A percentile compares a stretch with the other conserved stretches of the same genome.
Evolutionary conservation across 1,284 basidiomycete species (phyloP).

Genomic region (Flammula alnicola): DNA sequence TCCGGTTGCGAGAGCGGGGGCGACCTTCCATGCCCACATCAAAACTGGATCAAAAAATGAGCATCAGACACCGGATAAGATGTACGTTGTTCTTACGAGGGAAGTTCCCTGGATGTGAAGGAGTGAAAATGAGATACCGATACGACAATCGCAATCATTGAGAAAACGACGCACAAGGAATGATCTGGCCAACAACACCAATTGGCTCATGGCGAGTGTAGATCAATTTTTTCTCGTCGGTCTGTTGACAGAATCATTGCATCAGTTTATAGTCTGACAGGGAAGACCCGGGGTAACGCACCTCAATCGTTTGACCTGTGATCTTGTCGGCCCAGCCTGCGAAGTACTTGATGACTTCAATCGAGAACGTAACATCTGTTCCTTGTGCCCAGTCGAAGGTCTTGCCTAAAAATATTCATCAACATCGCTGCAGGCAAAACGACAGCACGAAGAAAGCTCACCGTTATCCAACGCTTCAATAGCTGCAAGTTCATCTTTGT

Average conservation of each 20-base stretch:
- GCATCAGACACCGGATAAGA: not conserved
- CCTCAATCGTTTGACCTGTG: constrained; percentile 79
- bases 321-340: constrained; percentile 90
- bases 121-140: too few species aligned
- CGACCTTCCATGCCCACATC: constrained; percentile 85
- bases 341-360: constrained; percentile 74
- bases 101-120: constrained; percentile 52
- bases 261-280: too few species aligned
- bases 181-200: constrained; percentile 88
- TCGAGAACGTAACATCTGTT: constrained; percentile 74
- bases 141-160: not conserved
- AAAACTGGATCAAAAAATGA: constrained; percentile 46
- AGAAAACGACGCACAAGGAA: constrained; percentile 63
- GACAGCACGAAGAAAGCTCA: too few species aligned
- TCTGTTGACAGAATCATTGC: constrained; percentile 45
- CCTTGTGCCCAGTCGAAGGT: constrained; percentile 76
- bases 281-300: constrained; percentile 33
- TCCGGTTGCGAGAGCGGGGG: constrained; percentile 82
- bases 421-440: too few species aligned
- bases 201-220: constrained; percentile 94
- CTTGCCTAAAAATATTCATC: constrained; percentile 72
- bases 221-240: constrained; percentile 69
- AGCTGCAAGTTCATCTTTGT: constrained; percentile 76
- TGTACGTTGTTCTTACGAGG: constrained; percentile 49
- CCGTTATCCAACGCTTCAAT: constrained; percentile 83